Evolutionary conservation across 176 grass and related monocot genomes (phyloP), one percentile per base, ranked within the genome.

Genomic region (Leersia perrieri): DNA sequence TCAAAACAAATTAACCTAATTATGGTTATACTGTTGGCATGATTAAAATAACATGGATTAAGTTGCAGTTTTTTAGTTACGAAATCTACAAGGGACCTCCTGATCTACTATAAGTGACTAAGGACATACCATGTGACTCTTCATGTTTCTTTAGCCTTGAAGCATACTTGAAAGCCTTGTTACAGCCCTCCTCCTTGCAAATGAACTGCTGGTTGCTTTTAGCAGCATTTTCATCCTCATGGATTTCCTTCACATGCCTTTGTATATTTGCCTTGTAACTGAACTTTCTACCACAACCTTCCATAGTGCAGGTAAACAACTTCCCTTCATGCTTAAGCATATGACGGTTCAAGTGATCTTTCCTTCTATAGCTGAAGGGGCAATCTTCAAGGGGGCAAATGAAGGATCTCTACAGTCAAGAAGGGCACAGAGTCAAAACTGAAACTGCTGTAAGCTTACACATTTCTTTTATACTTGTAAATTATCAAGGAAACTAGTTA

Each of bases 101-200:
- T 68, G 58, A 49, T 66, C 3, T 31, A 57, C 15, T 55, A 39
- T 62, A 25, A 18, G 14, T 15, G 16, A 76, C 33, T 16, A 15
- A 60, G 61, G 32, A n/a, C 42, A 63, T 94, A 91, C 92, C 86
- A 89, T 94, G 92, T 2, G 83, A 66, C 3, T 87, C 92, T 84
- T 94, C 89, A 2, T 94, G 89, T 79, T 91, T 94, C 83, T 75
- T 94, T 44, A 94, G 75, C 80, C 33, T 88, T 9, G 92, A 94
- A 63, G 77, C 28, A 70, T 94, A 94, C 83, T 84, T 94, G 63
- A 94, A 91, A 64, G 30, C 75, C 76, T 89, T 91, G 80, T 76
- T 88, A 87, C 92, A 94, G 10, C 88, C 91, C 18, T 78, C 74
- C 76, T 94, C 92, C 67, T 84, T 36, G 11, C 92, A 94, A 71